Percentiles rank a stretch among this genome's conserved stretches.
Conservation (phyloP, 2,329 filamentous ascomycete genomes). For the Diaporthe citri region DNA sequence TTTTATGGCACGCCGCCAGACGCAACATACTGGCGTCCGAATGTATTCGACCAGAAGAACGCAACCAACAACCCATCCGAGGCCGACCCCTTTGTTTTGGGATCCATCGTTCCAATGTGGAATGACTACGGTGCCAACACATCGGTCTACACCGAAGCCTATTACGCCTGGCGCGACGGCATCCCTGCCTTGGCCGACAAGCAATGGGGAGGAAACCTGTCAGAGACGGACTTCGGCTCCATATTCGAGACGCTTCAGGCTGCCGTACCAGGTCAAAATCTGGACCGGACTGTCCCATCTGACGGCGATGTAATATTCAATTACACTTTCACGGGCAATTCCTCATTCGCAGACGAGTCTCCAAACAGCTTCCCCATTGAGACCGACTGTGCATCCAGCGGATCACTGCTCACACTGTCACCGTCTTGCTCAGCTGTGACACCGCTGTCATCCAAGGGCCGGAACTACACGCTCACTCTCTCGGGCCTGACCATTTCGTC, state of each 20-base stretch:
- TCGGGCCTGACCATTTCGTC: conserved; percentile 50
- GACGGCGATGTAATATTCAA: conserved; percentile 51
- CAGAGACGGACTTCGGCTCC: conserved; percentile 52
- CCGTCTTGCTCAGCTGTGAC: conserved; percentile 58
- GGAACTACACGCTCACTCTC: conserved; percentile 67
- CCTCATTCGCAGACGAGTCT: conserved; percentile 50
- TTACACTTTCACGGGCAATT: conserved; percentile 48
- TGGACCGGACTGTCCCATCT: conserved; percentile 58
- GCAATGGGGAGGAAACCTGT: conserved; percentile 64
- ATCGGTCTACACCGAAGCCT: conserved; percentile 63
- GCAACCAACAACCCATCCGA: conserved; percentile 59
- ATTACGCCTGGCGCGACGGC: conserved; percentile 63
- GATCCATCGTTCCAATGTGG: conserved; percentile 64
- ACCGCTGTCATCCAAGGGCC: conserved; percentile 65
- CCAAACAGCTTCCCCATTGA: conserved; percentile 56
- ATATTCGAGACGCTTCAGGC: conserved; percentile 56
- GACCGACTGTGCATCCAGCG: conserved; percentile 51
- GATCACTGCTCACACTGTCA: conserved; percentile 50
- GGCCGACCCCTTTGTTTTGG: conserved; percentile 56
- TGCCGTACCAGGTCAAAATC: conserved; percentile 60
- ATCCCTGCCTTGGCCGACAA: conserved; percentile 65
- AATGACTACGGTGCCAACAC: conserved; percentile 68
- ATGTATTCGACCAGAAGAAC: conserved; percentile 64
- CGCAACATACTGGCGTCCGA: conserved; percentile 59
- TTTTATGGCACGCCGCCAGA: conserved; percentile 57